Evolutionary conservation across 108 stramenopile species (phyloP).

Genomic region (Cyclostephanos tholiformis): DNA sequence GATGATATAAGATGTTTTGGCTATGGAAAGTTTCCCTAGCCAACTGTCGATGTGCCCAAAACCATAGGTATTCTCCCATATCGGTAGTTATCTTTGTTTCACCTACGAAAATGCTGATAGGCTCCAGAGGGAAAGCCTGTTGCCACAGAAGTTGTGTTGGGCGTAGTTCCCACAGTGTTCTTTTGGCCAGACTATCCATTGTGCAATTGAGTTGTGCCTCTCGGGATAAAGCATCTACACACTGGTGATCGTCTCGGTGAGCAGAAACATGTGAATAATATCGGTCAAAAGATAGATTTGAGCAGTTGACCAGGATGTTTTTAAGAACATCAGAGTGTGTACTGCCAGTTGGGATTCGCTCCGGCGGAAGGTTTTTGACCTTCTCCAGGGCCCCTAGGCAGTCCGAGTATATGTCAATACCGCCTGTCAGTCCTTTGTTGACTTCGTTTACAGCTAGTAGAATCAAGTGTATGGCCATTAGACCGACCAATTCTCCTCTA

Average conservation of each 20-base stretch:
- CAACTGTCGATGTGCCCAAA: too few relatives aligned
- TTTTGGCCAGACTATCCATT: background rate
- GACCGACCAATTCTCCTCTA: slow-evolving; percentile 25
- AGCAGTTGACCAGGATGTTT: slow-evolving; percentile 17
- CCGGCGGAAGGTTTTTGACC: background rate
- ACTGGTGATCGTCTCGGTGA: slow-evolving; percentile 14
- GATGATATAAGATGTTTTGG: background rate
- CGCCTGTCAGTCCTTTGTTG: background rate
- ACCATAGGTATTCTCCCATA: background rate
- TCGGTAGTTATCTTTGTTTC: slow-evolving; percentile 20
- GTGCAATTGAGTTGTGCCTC: slow-evolving; percentile 18
- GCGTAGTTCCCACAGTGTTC: background rate
- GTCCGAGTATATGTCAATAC: slow-evolving; percentile 6
- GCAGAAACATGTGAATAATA: slow-evolving; percentile 12
- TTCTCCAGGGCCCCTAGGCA: slow-evolving; percentile 20
- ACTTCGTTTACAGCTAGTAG: slow-evolving; percentile 9
- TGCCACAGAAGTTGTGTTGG: background rate
- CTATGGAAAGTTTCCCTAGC: background rate
- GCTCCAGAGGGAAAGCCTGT: slow-evolving; percentile 18
- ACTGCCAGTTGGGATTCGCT: slow-evolving; percentile 3
- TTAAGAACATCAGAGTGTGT: slow-evolving; percentile 24
- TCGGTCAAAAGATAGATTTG: slow-evolving; percentile 5
- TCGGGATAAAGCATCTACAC: background rate
- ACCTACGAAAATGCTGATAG: slow-evolving; percentile 9
- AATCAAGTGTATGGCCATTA: slow-evolving; percentile 18